phyloP scores from a whole-genome alignment of 371 early-diverging fungal species.

The Apophysomyces ossiformis region DNA sequence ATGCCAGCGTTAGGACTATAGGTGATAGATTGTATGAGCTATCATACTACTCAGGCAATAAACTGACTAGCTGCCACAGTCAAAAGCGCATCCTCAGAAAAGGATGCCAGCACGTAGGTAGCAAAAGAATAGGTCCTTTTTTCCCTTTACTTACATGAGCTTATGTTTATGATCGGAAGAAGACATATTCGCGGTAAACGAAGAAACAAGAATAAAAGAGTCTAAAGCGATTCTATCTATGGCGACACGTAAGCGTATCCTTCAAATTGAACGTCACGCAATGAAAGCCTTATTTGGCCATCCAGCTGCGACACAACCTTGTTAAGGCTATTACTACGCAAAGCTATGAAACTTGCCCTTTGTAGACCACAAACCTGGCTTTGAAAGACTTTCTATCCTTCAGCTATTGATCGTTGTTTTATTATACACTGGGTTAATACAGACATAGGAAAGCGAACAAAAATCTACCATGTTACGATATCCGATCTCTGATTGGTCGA shows the following conservation, averaged over 20 bases:
- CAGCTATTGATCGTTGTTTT: no score
- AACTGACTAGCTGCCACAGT: not conserved
- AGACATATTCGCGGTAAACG: slow-evolving; percentile 15
- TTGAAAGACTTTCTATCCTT: no score
- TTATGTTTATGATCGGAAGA: slow-evolving; percentile 29
- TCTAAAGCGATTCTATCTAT: not conserved
- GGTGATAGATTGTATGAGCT: not conserved
- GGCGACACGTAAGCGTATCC: slow-evolving; percentile 23
- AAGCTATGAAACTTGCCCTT: no score
- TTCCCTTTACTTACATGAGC: slow-evolving; percentile 21
- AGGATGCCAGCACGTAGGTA: not conserved
- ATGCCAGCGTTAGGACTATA: slow-evolving; percentile 53
- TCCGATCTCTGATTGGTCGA: no score
- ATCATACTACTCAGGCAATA: not conserved
- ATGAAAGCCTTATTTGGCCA: not conserved
- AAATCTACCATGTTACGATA: no score
- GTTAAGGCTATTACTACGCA: no score
- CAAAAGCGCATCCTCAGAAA: no score
- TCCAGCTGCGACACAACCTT: no score
- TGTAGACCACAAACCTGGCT: no score
- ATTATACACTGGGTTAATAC: no score
- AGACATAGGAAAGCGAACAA: no score
- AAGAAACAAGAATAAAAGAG: slow-evolving; percentile 7
- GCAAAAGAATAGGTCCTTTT: not conserved
- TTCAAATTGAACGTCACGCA: not conserved